Conservation (phyloP, 1,139 yeast species). For the Candida neerlandica region DNA sequence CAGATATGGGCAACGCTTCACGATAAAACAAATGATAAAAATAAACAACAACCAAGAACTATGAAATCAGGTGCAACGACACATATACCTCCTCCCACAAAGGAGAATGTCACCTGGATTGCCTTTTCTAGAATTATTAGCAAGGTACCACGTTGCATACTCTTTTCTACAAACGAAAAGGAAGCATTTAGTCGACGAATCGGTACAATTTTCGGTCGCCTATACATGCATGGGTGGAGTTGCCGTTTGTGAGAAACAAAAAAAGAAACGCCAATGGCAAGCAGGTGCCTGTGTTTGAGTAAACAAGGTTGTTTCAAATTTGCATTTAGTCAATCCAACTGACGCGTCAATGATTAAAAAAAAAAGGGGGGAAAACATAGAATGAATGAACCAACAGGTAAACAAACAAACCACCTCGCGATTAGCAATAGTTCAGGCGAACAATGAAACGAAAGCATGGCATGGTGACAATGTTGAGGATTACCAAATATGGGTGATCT, state of each 20-base stretch:
- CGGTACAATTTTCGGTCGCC: no score
- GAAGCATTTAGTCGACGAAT: no score
- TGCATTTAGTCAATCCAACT: not conserved
- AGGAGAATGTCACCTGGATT: no score
- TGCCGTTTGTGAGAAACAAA: no score
- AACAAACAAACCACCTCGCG: not conserved
- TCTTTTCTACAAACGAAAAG: no score
- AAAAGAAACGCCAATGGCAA: not conserved
- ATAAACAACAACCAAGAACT: no score
- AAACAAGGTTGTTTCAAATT: constrained; percentile 1
- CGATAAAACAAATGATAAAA: not conserved
- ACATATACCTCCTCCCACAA: no score
- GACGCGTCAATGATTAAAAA: not conserved
- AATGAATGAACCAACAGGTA: not conserved
- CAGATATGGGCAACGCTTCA: not conserved
- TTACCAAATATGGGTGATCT: not conserved
- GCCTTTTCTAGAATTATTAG: no score
- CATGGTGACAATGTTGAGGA: not conserved
- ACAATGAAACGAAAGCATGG: no score
- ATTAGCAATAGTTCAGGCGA: not conserved
- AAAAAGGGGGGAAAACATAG: not conserved
- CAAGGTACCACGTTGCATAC: no score
- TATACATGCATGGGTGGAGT: no score
- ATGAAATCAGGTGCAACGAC: no score
- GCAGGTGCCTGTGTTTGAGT: not conserved